A percentile compares a stretch with the other conserved stretches of the same genome.
Evolutionary conservation across 345 rosid genomes (phyloP).

Genomic region (Citropsis articulata): DNA sequence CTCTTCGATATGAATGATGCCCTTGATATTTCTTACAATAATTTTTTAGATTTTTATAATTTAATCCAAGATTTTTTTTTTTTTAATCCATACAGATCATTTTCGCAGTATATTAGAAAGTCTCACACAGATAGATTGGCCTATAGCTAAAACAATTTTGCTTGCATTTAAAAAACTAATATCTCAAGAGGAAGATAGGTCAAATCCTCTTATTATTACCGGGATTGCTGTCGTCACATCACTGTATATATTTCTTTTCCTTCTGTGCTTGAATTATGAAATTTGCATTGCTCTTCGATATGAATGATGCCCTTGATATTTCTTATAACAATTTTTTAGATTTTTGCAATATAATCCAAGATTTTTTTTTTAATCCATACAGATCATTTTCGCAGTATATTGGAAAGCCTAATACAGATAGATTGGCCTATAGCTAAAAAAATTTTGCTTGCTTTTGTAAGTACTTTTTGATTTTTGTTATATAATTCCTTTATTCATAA

Average conservation of each 20-base stretch:
- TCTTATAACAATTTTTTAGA: background rate
- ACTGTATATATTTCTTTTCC: background rate
- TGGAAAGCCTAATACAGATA: background rate
- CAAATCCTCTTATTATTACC: background rate
- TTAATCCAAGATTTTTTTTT: too few species aligned
- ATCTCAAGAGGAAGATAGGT: background rate
- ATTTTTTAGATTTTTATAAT: too few species aligned
- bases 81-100: too few species aligned
- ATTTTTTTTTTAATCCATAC: background rate
- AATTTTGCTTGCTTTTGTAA: background rate
- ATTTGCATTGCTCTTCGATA: background rate
- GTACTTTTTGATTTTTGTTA: background rate
- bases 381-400: background rate
- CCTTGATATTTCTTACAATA: too few species aligned
- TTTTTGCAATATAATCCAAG: background rate
- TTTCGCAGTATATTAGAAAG: too few species aligned
- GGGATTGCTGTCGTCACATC: background rate
- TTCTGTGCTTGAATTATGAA: background rate
- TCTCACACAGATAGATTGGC: too few species aligned
- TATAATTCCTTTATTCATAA: background rate
- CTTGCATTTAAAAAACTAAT: background rate
- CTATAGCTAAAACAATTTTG: too few species aligned
- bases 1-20: too few species aligned
- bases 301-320: background rate
- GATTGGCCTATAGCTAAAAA: background rate